Conservation (phyloP, 257 asterid species). For the Solanum phureja region DNA sequence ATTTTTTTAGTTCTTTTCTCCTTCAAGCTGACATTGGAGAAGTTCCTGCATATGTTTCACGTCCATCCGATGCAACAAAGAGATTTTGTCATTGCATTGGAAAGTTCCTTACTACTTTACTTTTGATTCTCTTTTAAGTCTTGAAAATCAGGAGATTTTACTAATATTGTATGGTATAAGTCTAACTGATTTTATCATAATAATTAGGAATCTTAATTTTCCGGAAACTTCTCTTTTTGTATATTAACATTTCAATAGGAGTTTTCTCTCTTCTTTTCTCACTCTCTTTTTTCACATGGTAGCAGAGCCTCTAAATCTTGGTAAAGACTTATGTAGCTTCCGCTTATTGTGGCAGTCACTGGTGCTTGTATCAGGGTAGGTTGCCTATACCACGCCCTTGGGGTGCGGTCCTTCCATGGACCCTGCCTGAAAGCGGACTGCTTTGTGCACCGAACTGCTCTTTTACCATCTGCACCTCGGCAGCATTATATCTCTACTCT, state of each 20-base stretch:
- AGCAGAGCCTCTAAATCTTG: background rate
- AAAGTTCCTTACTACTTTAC: background rate
- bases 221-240: background rate
- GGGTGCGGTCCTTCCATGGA: background rate
- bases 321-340: background rate
- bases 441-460: background rate
- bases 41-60: background rate
- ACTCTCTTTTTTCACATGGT: background rate
- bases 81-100: background rate
- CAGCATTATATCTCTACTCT: background rate
- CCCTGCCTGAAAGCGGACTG: background rate
- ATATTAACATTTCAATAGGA: background rate
- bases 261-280: background rate
- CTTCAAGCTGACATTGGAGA: background rate
- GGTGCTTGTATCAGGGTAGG: background rate
- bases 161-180: background rate
- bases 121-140: background rate
- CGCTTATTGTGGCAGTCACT: background rate
- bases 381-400: background rate
- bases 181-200: background rate
- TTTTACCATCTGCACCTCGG: background rate
- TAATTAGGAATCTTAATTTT: background rate
- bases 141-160: background rate
- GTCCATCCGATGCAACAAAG: background rate
- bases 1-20: background rate